Conservation (phyloP, 2,329 filamentous ascomycete species). For the Acrodontium crateriforme region DNA sequence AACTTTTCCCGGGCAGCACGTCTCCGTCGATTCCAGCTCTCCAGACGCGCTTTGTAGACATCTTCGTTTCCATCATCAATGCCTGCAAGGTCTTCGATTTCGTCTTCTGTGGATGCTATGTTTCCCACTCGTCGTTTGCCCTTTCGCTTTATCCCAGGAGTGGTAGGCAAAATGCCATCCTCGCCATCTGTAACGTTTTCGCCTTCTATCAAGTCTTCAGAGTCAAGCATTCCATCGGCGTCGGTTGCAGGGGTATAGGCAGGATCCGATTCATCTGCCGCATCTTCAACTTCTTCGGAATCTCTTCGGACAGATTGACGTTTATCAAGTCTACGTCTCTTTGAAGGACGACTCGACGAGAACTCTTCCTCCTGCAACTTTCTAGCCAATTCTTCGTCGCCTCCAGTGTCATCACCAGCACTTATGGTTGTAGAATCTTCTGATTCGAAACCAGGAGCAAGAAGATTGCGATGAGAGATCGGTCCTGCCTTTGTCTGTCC, state of each 20-base stretch:
- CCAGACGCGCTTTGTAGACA: slow-evolving; percentile 62
- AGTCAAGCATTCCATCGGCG: slow-evolving; percentile 24
- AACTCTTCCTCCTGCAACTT: slow-evolving; percentile 23
- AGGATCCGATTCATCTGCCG: slow-evolving; percentile 26
- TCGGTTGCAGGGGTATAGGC: slow-evolving; percentile 25
- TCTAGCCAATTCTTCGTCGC: slow-evolving; percentile 19
- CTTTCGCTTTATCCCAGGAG: slow-evolving; percentile 27
- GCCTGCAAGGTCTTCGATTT: slow-evolving; percentile 42
- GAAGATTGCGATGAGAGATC: slow-evolving; percentile 34
- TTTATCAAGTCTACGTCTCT: slow-evolving; percentile 25
- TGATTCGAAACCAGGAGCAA: slow-evolving; percentile 33
- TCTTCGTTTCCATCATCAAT: slow-evolving; percentile 83
- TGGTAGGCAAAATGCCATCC: slow-evolving; percentile 24
- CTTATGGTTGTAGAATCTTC: slow-evolving; percentile 12
- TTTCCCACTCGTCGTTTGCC: slow-evolving; percentile 14
- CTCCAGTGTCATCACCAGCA: slow-evolving; percentile 9
- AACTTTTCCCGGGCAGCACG: slow-evolving; percentile 41
- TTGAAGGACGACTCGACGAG: slow-evolving; percentile 26
- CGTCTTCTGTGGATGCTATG: slow-evolving; percentile 15
- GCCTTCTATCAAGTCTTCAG: too few relatives aligned
- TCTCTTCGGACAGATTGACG: slow-evolving; percentile 10
- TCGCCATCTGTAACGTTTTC: too few relatives aligned
- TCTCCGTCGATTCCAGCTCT: slow-evolving; percentile 57
- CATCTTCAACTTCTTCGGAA: slow-evolving; percentile 26
- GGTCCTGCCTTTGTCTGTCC: slow-evolving; percentile 17